These are phyloP conservation scores for Aspergillus saccharolyticus DNA, from an alignment of 495 filamentous ascomycete genomes.

Conservation along the genomic window DNA sequence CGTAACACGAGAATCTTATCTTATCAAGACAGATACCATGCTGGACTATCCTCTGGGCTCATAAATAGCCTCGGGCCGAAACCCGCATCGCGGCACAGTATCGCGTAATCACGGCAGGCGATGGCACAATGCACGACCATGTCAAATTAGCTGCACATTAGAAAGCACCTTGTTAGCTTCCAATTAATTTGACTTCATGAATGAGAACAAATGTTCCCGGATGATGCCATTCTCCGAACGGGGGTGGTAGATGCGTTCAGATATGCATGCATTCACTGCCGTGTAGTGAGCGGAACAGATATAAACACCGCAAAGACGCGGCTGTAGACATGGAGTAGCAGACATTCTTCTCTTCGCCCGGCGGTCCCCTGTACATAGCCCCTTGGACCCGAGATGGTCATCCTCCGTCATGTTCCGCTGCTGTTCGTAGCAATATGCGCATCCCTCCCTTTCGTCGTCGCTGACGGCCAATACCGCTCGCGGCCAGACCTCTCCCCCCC, in stretches of 20 bases:
- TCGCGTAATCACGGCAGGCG: neutral
- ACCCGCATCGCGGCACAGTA: neutral
- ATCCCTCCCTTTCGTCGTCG: constrained; percentile 13
- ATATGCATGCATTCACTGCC: neutral
- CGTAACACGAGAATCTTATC: too few species aligned
- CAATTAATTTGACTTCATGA: neutral
- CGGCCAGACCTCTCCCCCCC: constrained; percentile 49
- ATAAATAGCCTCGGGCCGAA: neutral
- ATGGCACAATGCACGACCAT: neutral
- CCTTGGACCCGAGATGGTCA: neutral
- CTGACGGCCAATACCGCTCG: constrained; percentile 45
- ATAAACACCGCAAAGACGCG: too few species aligned
- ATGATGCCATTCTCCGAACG: neutral
- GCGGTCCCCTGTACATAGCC: neutral
- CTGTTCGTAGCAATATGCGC: neutral
- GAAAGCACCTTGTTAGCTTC: neutral
- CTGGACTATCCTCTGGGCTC: too few species aligned
- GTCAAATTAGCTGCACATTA: neutral
- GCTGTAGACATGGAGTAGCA: neutral
- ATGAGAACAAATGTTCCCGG: neutral
- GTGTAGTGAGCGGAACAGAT: too few species aligned
- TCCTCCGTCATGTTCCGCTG: neutral
- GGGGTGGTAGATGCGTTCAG: too few species aligned
- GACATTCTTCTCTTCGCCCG: too few species aligned
- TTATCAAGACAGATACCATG: too few species aligned